A percentile compares a stretch with the other conserved stretches of the same genome.
These are phyloP conservation scores for Kwoniella dejecticola DNA, from an alignment of 768 basidiomycete genomes.

Conservation along the genomic window DNA sequence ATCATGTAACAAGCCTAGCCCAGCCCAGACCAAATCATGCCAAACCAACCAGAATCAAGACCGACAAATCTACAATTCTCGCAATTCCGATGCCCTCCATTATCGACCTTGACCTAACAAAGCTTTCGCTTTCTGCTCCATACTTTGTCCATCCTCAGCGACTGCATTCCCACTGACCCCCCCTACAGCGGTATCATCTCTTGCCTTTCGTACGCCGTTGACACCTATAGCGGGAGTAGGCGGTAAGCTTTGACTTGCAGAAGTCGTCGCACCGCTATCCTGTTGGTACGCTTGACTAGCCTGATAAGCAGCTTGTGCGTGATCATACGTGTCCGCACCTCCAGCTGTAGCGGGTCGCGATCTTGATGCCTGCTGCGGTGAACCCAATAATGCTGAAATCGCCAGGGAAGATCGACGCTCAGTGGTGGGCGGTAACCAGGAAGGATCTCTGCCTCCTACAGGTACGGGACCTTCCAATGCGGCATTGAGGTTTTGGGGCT, in stretches of 20 bases:
- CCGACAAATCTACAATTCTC: too few relatives aligned
- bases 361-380: constrained; percentile 40
- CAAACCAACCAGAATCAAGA: too few relatives aligned
- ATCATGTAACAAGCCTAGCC: too few relatives aligned
- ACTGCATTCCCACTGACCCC: background rate
- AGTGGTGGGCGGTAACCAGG: constrained; percentile 44
- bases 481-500: constrained; percentile 27
- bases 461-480: constrained; percentile 7
- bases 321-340: constrained; percentile 11
- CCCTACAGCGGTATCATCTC: background rate
- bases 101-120: constrained; percentile 20
- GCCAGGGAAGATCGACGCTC: constrained; percentile 47
- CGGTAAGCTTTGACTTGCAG: constrained; percentile 7
- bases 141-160: constrained; percentile 12
- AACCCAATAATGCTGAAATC: constrained; percentile 49
- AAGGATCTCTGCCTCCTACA: constrained; percentile 10
- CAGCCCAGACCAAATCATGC: too few relatives aligned
- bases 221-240: constrained; percentile 11
- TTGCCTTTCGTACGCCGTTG: constrained; percentile 8
- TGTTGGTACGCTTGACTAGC: constrained; percentile 12
- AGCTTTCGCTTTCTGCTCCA: constrained; percentile 30
- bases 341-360: constrained; percentile 36
- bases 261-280: background rate
- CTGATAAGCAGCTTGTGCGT: constrained; percentile 23
- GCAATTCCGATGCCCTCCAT: background rate